phyloP scores from a whole-genome alignment of 345 rosid genomes.

The Geranium rotundifolium region DNA sequence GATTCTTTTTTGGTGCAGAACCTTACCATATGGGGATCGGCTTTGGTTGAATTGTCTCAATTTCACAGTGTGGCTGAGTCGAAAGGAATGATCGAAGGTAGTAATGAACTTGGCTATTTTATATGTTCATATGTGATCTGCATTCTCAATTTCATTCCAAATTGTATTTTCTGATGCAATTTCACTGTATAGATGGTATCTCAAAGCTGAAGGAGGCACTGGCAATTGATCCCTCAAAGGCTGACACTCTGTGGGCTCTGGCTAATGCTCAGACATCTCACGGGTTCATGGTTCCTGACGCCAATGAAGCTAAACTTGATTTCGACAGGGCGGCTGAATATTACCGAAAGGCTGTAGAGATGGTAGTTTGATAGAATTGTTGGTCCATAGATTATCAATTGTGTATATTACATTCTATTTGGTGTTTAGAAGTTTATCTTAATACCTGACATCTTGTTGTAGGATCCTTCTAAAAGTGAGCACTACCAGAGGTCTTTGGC shows the following conservation, averaged over 20 bases:
- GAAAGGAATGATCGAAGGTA: slow-evolving; percentile 68
- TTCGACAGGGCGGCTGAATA: slow-evolving; percentile 56
- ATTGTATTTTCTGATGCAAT: background rate
- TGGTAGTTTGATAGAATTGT: slow-evolving; percentile 24
- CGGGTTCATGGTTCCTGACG: slow-evolving; percentile 60
- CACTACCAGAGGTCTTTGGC: slow-evolving; percentile 61
- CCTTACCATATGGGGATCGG: slow-evolving; percentile 77
- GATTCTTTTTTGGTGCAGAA: slow-evolving; percentile 52
- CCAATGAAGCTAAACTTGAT: slow-evolving; percentile 46
- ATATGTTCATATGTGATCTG: background rate
- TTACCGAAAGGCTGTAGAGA: slow-evolving; percentile 62
- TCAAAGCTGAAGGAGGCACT: slow-evolving; percentile 83
- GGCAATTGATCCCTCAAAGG: slow-evolving; percentile 40
- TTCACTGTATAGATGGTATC: slow-evolving; percentile 44
- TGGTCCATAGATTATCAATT: background rate
- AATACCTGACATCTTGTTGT: slow-evolving; percentile 7
- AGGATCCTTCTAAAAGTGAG: slow-evolving; percentile 76
- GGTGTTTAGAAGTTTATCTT: background rate
- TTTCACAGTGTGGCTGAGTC: slow-evolving; percentile 54
- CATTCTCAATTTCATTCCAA: background rate
- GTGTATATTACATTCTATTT: background rate
- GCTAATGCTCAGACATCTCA: slow-evolving; percentile 75
- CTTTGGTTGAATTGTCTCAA: slow-evolving; percentile 78
- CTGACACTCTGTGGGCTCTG: slow-evolving; percentile 70
- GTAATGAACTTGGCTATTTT: too few species aligned